Evolutionary conservation across 129 eudicot species (phyloP).

Genomic region (Arctium minus): DNA sequence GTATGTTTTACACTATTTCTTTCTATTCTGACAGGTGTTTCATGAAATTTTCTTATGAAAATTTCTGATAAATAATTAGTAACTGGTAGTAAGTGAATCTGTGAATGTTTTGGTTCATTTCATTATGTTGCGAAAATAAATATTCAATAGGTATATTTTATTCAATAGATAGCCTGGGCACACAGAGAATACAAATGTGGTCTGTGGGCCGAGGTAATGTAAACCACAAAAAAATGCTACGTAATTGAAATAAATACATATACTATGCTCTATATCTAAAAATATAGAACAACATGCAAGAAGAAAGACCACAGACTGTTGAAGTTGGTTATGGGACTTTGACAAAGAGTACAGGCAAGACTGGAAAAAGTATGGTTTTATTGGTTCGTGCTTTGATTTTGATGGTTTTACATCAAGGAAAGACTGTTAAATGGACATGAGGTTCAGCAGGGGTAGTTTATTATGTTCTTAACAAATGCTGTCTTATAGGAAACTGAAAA

Average conservation of each 20-base stretch:
- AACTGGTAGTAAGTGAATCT: not conserved
- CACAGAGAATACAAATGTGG: not conserved
- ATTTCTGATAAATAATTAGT: not conserved
- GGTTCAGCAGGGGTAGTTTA: not conserved
- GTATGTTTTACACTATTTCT: too few species aligned
- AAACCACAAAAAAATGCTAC: not conserved
- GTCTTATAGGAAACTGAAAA: not conserved
- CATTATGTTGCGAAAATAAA: constrained; percentile 1
- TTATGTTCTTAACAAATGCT: not conserved
- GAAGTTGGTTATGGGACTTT: not conserved
- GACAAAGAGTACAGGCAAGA: not conserved
- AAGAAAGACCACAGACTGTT: not conserved
- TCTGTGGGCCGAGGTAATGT: not conserved
- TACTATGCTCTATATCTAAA: not conserved
- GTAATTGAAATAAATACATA: not conserved
- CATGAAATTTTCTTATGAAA: not conserved
- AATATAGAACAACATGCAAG: not conserved
- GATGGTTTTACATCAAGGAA: not conserved
- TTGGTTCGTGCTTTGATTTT: not conserved
- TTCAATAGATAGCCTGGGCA: not conserved
- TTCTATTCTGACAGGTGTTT: too few species aligned
- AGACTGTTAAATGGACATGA: not conserved
- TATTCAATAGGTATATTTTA: not conserved
- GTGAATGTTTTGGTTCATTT: not conserved
- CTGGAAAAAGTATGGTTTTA: not conserved